Evolutionary conservation across 208 protist species (phyloP).

Genomic region (Naegleria lovaniensis): DNA sequence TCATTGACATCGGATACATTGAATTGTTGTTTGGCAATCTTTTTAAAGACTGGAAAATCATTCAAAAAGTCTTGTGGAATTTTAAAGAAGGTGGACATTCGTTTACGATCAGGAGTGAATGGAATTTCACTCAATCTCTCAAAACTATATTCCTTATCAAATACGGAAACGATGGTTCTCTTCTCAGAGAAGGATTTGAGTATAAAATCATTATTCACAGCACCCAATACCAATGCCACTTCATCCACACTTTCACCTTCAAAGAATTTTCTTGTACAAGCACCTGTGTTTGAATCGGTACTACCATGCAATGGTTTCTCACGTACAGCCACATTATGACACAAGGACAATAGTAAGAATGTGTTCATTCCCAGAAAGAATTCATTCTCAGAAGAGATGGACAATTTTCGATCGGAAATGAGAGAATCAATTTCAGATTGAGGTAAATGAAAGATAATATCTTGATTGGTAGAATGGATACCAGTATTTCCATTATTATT

Average conservation of each 20-base stretch:
- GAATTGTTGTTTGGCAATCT: neutral
- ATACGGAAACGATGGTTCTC: neutral
- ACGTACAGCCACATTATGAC: neutral
- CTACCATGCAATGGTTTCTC: neutral
- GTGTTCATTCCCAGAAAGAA: neutral
- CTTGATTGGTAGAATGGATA: no score
- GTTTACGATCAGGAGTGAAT: conserved; percentile 19
- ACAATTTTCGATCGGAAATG: neutral
- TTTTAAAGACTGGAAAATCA: neutral
- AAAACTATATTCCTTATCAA: neutral
- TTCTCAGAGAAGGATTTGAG: neutral
- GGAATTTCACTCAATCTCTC: neutral
- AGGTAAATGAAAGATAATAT: neutral
- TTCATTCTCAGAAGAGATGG: neutral
- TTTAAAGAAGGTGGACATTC: neutral
- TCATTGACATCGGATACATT: neutral
- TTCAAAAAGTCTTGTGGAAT: neutral
- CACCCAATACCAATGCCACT: conserved; percentile 55
- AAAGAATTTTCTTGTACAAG: conserved; percentile 51
- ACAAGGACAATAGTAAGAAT: neutral
- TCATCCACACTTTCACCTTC: conserved; percentile 81
- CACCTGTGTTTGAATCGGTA: neutral
- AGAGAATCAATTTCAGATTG: neutral
- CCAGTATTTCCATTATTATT: no score
- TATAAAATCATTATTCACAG: neutral